Evolutionary conservation across 768 basidiomycete species (phyloP), one percentile per base, ranked within the genome.

Genomic region (Trametes cubensis): DNA sequence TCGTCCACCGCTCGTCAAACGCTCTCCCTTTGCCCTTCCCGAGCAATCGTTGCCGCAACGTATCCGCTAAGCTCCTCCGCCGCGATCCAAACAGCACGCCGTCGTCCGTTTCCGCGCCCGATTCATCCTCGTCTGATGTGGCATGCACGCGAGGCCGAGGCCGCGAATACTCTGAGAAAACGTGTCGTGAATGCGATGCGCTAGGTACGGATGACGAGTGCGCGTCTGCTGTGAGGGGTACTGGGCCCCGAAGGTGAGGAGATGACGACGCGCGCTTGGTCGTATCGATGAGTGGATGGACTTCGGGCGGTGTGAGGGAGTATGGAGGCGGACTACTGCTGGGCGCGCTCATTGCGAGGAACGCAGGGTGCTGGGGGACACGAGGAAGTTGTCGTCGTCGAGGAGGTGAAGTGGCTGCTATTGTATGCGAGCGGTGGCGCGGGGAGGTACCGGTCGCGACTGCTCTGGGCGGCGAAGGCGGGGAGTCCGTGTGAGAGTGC

Each of bases 11-110:
- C 38, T 57, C 56, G 34, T 56, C 64, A 30, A 59, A 60, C 26
- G 65, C 60, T 11, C 68, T 41, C 4, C 56, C 67, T 48, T 70
- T 66, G 25, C 67, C 62, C 62, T 66, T 69, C 21, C 67, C 70
- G n/a, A 70, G 61, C 40, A 70, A 48, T 41, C 69, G 41, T 7
- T 68, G 54, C 7, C 69, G 55, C 20, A 70, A 48, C 14, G 62
- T 66, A 14, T 62, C 66, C 17, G 67, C 51, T 18, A 65, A 21
- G 34, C 64, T 61, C 23, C 58, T 25, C 28, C 58, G 14, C 20
- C 34, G 58, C 41, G 49, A 40, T 41, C 49, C 25, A 28, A 60
- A 54, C 25, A 53, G 44, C 34, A 53, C 59, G 1, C 59, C 59
- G 18, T 53, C 52, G 59, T 53, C 59, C 44, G 51, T 60, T 42